Evolutionary conservation across 2,329 filamentous ascomycete genomes (phyloP).

Genomic region (Polytolypa hystricis): DNA sequence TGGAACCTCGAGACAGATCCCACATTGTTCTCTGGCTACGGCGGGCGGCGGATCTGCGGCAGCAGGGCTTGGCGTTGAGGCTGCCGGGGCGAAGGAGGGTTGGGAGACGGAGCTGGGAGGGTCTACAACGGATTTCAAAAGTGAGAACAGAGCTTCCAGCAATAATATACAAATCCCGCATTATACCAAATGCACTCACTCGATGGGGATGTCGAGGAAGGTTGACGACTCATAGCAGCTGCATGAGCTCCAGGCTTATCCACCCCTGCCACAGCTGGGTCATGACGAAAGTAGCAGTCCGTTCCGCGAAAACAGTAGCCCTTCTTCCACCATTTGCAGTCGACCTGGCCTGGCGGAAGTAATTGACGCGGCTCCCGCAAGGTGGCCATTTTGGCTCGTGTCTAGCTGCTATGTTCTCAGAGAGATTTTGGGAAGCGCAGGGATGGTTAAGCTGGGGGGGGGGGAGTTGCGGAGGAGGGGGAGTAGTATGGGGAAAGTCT

Average conservation of each 20-base stretch:
- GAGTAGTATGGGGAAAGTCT: background rate
- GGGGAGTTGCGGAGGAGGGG: constrained; percentile 5
- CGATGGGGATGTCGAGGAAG: too few relatives aligned
- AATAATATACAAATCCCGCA: too few relatives aligned
- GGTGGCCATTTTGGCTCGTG: too few relatives aligned
- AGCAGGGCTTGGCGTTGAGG: constrained; percentile 1
- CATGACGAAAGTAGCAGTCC: constrained; percentile 17
- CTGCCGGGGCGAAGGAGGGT: background rate
- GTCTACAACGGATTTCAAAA: too few relatives aligned
- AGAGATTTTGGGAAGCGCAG: too few relatives aligned
- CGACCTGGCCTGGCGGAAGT: constrained; percentile 11
- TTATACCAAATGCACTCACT: too few relatives aligned
- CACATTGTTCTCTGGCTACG: constrained; percentile 12
- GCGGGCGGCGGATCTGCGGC: background rate
- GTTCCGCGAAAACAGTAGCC: constrained; percentile 16
- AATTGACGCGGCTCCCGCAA: background rate
- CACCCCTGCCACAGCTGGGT: constrained; percentile 12
- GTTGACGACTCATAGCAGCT: background rate
- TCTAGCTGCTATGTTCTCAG: too few relatives aligned
- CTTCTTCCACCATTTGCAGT: constrained; percentile 19
- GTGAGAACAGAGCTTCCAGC: too few relatives aligned
- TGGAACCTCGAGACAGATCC: constrained; percentile 20
- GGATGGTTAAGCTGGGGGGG: too few relatives aligned
- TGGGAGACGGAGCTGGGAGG: background rate
- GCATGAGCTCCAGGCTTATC: constrained; percentile 2